Evolutionary conservation across 306 rosid species (phyloP).

Genomic region (Carpinus viminea): DNA sequence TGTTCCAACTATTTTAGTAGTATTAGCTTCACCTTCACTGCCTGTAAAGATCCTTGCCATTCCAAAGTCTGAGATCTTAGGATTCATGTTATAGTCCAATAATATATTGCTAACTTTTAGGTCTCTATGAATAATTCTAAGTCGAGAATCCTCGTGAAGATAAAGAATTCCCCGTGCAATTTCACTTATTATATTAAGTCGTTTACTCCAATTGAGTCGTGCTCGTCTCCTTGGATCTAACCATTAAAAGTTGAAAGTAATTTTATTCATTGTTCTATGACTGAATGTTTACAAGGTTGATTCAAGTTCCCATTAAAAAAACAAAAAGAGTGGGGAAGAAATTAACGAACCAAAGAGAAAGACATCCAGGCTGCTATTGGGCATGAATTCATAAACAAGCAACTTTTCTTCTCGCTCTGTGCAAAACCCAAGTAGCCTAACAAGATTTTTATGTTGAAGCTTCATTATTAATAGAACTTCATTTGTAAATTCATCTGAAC

Average conservation of each 20-base stretch:
- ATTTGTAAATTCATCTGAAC: conserved; percentile 60
- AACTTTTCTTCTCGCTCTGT: conserved; percentile 58
- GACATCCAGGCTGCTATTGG: conserved; percentile 60
- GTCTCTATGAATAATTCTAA: conserved; percentile 49
- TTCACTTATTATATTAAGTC: conserved; percentile 41
- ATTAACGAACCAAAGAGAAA: conserved; percentile 46
- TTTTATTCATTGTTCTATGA: neutral
- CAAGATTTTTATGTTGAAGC: conserved; percentile 76
- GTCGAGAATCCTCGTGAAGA: conserved; percentile 52
- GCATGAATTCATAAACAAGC: conserved; percentile 67
- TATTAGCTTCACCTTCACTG: conserved; percentile 42
- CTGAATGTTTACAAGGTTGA: too few relatives aligned
- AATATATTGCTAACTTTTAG: conserved; percentile 51
- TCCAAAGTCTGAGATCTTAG: conserved; percentile 60
- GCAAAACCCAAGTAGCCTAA: conserved; percentile 68
- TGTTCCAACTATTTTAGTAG: conserved; percentile 40
- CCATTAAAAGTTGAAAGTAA: neutral
- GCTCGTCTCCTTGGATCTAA: conserved; percentile 37
- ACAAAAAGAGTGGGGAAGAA: neutral
- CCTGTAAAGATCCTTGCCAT: conserved; percentile 49
- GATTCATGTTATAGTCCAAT: conserved; percentile 39
- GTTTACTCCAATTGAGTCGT: conserved; percentile 41
- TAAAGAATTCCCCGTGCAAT: conserved; percentile 47
- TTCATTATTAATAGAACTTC: conserved; percentile 57
- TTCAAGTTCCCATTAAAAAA: neutral